Evolutionary conservation across 345 rosid species (phyloP), one percentile per base, ranked within the genome.

Genomic region (Hypericum perforatum): DNA sequence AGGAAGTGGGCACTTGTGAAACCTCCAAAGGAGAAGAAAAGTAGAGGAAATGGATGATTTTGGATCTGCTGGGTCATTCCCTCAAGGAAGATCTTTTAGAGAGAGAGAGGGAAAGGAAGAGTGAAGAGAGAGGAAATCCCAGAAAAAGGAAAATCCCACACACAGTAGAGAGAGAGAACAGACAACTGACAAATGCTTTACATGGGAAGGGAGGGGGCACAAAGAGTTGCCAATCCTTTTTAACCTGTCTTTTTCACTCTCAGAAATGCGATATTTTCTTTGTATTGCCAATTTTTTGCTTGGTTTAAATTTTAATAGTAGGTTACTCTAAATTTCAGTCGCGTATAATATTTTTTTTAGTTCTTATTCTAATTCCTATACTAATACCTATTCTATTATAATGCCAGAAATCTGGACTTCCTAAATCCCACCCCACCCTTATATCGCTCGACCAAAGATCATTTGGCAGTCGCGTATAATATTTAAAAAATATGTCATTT

Each of bases 11-110:
- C 15, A 43, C 58, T 56, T 65, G 40, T 49, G 62, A 67, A 57
- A 54, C 39, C 41, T 40, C 64, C 32, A 22, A 22, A 22, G 32
- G 32, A 4, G 32, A 64, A 44, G 65, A 62, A 69, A 71, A 45
- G 57, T n/a, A 53, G 22, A 65, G 15, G 40, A 50, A 68, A 58
- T 54, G 43, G 72, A 67, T 54, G 62, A 64, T 66, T 63, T 16
- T 69, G 77, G 81, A 81, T 81, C 83, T 76, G 63, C 62, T 57
- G 69, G 70, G 76, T 61, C 73, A 64, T 64, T 67, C 67, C 41
- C 62, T 54, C 76, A n/a, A 69, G 54, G 66, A 39, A 69, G 58
- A 70, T 62, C 32, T 22, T 22, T 56, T 67, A 49, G 56, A 54
- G 42, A 58, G 69, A 61, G 64, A 66, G 50, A 57, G 47, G 49